Evolutionary conservation across 1,284 basidiomycete genomes (phyloP), one percentile per base, ranked within the genome.

Genomic region (Tylopilus sp.): DNA sequence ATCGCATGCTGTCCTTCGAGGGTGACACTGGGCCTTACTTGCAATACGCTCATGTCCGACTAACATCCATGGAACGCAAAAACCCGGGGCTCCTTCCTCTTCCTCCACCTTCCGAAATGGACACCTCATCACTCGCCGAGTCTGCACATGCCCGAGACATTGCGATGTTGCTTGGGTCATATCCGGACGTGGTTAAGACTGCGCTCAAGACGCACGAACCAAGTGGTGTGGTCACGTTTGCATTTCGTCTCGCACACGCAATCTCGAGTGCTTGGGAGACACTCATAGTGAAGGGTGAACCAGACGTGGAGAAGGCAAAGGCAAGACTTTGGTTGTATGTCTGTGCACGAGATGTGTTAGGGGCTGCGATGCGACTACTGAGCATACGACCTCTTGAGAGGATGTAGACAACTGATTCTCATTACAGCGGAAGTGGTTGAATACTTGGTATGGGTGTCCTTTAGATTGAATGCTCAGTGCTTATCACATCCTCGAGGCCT

Each of bases 1-100:
- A 89, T 57, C 84, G 95, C 44, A 97, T 97, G 90, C 83, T 91
- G 46, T 92, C 90, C 29, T 98, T 97, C 67, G 93, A 97, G 69
- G 96, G 96, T 41, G 96, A 98, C 71, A 98, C 96, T 2, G 96
- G 93, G 23, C 90, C 92, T 0, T 96, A 95, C 71, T 81, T 97
- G 36, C 94, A 96, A 75, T 98, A 98, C 70, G 93, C 95, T 5
- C 96, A 98, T 72, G 95, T 96, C 59, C 89, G 96, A 30, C 77
- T 99, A 33, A 85, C 88, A 46, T 97, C 94, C 4, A 90, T 98
- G 64, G 86, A 86, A 63, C 90, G 96, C 52, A 97, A 96, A 71
- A 95, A 95, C 70, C 92, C 92, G 13, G 84, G 93, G 55, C 83
- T 96, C 39, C 73, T 94, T 35, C 89, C 93, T 13, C 79, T 92